Base-by-base conservation (phyloP, 1,284 basidiomycete genomes). In the Apiotrichum sp. region DNA sequence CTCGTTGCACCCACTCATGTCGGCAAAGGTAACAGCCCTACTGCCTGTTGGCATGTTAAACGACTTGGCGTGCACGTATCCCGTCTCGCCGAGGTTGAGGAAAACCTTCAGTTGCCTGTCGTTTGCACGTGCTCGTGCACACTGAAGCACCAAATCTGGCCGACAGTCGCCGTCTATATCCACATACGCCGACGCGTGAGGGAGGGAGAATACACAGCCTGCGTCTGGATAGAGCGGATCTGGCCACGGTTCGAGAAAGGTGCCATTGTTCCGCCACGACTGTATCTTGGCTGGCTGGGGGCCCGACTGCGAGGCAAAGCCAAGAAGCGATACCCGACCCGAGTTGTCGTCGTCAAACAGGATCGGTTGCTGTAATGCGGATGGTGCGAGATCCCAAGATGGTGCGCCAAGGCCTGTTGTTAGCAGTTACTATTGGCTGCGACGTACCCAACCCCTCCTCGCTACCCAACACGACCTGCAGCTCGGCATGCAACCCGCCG, bases 101-200 rank as follows among this genome's bases (percentile, higher is more conserved):
- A 36, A 61, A 4, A 58, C 39, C 49, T 61, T 54, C 11, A 61
- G 11, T 4, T 16, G 32, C 4, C 51, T 42, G 22, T 49, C n/a
- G 38, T 56, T 58, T 3, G 56, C 54, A 8, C 46, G 42, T 6
- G 58, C 47, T 39, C 44, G 39, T 58, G 87, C 82, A 72, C 96
- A 98, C 14, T 91, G 84, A 8, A 98, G 80, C 69, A 98, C 95
- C 4, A 98, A 77, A 67, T 98, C 95, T 86, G 67, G 54, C 3
- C 35, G 36, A 73, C 96, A 98, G 73, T 99, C 95, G 11, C 95
- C 95, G 64, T 98, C 86, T 48, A 99, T 78, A 70, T 99, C 95
- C 14, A 98, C 82, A n/a, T 92, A 88, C 0, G 93, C 92, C 70
- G 93, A 96, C 70, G 88, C 93, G 72, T 98, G 96, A 1, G 93